Percentiles rank a stretch among this genome's conserved stretches.
phyloP scores from a whole-genome alignment of 1,139 yeast genomes.

The Ogataea hybrid region DNA sequence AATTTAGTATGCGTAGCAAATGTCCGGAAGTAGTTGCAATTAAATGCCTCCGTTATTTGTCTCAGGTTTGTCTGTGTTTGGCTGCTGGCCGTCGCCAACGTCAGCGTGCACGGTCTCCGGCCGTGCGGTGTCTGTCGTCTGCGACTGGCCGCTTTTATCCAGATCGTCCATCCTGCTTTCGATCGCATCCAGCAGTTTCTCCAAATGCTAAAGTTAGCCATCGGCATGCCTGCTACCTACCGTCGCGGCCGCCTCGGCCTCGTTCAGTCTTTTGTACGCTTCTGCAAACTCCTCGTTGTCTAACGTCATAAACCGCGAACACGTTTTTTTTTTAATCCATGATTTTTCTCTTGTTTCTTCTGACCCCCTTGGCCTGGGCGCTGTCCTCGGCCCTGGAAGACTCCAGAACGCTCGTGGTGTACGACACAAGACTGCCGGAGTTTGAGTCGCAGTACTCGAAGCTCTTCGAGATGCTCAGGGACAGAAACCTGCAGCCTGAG shows the following conservation, averaged over 20 bases:
- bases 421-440: conserved; percentile 18
- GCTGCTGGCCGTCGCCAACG: background rate
- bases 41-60: background rate
- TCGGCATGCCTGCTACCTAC: conserved; percentile 28
- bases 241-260: conserved; percentile 56
- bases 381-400: conserved; percentile 19
- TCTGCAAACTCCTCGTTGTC: conserved; percentile 38
- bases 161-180: conserved; percentile 50
- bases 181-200: conserved; percentile 51
- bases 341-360: conserved; percentile 24
- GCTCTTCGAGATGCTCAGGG: conserved; percentile 14
- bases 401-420: conserved; percentile 22
- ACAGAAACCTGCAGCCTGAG: conserved; percentile 9
- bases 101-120: too few relatives aligned
- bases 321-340: conserved; percentile 11
- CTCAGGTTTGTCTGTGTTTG: background rate
- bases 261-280: conserved; percentile 47
- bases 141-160: conserved; percentile 2
- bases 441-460: conserved; percentile 19
- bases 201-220: conserved; percentile 37
- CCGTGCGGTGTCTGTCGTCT: background rate
- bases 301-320: conserved; percentile 14
- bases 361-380: conserved; percentile 16
- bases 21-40: background rate
- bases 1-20: background rate